Base-by-base conservation (phyloP, 169 alveolate species). In the Hepatocystis sp. region DNA sequence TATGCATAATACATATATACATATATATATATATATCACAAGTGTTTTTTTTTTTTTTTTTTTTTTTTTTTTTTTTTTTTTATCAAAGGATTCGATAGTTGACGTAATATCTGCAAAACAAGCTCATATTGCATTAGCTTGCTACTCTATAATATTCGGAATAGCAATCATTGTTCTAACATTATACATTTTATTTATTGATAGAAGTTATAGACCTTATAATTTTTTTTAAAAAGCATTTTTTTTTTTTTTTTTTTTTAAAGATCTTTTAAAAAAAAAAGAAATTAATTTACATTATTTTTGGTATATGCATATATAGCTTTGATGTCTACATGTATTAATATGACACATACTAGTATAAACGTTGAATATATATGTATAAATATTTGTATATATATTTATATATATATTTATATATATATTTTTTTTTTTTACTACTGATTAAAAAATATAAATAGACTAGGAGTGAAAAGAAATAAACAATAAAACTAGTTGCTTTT, bases 151-250 rank as follows among this genome's bases (percentile, higher is more conserved):
- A 32, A 44, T 71, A 13, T 36, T 71, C n/a, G 7, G 55, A 15
- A 27, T 71, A 1, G 42, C 76, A 3, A 2, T 71, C n/a, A 25
- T n/a, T 8, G 19, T 10, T 25, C 15, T 71, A 71, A 28, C 39
- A 5, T 58, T 56, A 21, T 71, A 71, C 21, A 58, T 58, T 17
- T 44, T 15, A 4, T 55, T 42, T 47, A 13, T 71, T 21, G 86
- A 71, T 58, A 71, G 71, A 36, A 40, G 58, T 71, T 71, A 71
- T 42, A 42, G 51, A 58, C 86, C 86, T n/a, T 58, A 47, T 56
- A 76, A 71, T 15, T 44, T 71, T 71, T 71, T 71, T 71, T 71
- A 44, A 42, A 47, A 47, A 47, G 15, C 7, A 10, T 2, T 34
- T n/a, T 60, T 34, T 32, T 60, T 52, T 10, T 1, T 4, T 23